A percentile compares a stretch with the other conserved stretches of the same genome.
Conservation (phyloP, 352 stramenopile genomes). For the Pythium rhizo-oryzae region DNA sequence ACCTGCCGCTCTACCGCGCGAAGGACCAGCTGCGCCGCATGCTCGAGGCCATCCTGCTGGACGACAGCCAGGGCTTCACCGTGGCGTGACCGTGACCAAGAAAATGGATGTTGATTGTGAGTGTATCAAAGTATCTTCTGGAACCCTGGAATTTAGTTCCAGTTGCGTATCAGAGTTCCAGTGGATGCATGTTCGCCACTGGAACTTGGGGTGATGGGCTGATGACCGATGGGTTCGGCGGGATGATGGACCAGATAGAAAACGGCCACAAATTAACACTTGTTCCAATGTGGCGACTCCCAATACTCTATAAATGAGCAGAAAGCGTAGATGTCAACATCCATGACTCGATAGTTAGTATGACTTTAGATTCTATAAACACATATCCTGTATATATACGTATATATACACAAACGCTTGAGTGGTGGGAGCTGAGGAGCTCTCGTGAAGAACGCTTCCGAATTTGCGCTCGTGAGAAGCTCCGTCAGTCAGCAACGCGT, state of each 20-base stretch:
- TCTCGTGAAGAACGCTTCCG: neutral
- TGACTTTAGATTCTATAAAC: too few relatives aligned
- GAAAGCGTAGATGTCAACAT: too few relatives aligned
- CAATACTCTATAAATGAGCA: neutral
- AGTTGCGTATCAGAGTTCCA: neutral
- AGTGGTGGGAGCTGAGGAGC: neutral
- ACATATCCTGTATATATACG: too few relatives aligned
- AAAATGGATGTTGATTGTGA: neutral
- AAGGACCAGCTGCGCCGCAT: conserved; percentile 67
- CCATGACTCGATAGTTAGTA: too few relatives aligned
- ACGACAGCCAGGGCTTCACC: neutral
- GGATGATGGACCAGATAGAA: neutral
- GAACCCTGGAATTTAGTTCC: neutral
- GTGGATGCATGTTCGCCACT: neutral
- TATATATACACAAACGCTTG: too few relatives aligned
- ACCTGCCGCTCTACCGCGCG: conserved; percentile 91
- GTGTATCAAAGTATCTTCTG: neutral
- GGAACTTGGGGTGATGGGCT: neutral
- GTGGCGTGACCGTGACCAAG: too few relatives aligned
- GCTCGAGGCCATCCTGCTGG: neutral
- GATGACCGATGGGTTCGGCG: neutral
- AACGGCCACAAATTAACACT: neutral
- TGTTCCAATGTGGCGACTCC: neutral
- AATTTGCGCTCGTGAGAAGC: neutral
- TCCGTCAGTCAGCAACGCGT: neutral